Conservation (phyloP, 352 stramenopile species). For the Phytophthora constricta region DNA sequence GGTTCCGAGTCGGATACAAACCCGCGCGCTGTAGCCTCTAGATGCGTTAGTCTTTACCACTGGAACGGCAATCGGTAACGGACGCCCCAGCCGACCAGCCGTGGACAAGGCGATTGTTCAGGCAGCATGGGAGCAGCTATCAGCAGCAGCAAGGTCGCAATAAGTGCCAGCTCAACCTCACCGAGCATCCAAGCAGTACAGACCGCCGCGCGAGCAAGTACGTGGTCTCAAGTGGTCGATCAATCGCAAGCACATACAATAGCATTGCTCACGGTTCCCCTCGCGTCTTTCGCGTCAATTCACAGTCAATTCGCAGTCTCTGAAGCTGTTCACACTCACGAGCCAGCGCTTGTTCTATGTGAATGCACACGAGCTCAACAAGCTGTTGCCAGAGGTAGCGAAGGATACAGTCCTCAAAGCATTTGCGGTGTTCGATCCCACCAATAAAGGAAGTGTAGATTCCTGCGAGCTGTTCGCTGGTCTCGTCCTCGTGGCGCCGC, state of each 20-base stretch:
- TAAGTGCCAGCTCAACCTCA: slow-evolving; percentile 1
- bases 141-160: slow-evolving; percentile 12
- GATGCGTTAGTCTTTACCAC: too few species aligned
- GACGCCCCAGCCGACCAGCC: too few species aligned
- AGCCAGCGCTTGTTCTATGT: slow-evolving; percentile 23
- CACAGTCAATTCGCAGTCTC: slow-evolving; percentile 17
- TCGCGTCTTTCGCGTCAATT: background rate
- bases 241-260: too few species aligned
- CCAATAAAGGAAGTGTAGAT: slow-evolving; percentile 13
- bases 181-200: slow-evolving; percentile 12
- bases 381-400: slow-evolving; percentile 11
- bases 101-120: too few species aligned
- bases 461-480: slow-evolving; percentile 32
- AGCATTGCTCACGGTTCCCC: background rate
- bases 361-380: slow-evolving; percentile 1
- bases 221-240: background rate
- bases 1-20: slow-evolving; percentile 55
- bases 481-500: slow-evolving; percentile 25
- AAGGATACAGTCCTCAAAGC: slow-evolving; percentile 4
- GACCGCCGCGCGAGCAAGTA: slow-evolving; percentile 23
- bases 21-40: slow-evolving; percentile 21
- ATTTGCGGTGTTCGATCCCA: slow-evolving; percentile 28
- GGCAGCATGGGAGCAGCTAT: slow-evolving; percentile 19
- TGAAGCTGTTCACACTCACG: slow-evolving; percentile 14
- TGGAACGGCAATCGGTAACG: too few species aligned